A percentile compares a stretch with the other conserved stretches of the same genome.
phyloP scores from a whole-genome alignment of 805 yeast genomes.

The Sungouiozyma intestinalis region DNA sequence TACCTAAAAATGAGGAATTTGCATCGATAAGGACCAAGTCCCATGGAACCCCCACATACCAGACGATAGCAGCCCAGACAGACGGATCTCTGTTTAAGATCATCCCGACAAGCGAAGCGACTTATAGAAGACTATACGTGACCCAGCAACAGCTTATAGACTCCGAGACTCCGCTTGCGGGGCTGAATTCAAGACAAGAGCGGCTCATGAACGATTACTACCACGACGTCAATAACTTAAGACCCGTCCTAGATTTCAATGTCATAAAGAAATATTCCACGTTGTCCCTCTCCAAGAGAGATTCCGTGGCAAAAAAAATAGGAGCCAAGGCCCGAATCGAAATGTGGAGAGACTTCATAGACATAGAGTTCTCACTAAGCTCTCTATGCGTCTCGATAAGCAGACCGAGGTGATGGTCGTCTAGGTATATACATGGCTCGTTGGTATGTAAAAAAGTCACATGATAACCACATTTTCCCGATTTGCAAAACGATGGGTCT shows the following conservation, averaged over 20 bases:
- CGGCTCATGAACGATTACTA: constrained; percentile 33
- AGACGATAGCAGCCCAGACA: constrained; percentile 56
- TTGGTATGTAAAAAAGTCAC: too few relatives aligned
- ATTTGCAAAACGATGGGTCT: too few relatives aligned
- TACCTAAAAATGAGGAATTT: constrained; percentile 31
- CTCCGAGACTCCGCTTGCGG: constrained; percentile 60
- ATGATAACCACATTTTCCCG: background rate
- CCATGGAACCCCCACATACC: constrained; percentile 30
- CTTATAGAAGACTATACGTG: constrained; percentile 71
- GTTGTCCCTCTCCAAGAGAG: constrained; percentile 48
- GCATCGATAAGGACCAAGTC: constrained; percentile 12
- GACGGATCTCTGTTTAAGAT: constrained; percentile 77
- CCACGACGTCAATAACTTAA: constrained; percentile 32
- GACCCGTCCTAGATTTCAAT: constrained; percentile 58
- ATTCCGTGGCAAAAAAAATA: constrained; percentile 43
- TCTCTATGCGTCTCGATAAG: constrained; percentile 7
- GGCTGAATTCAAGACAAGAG: constrained; percentile 71
- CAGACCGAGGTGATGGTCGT: background rate
- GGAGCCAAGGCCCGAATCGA: constrained; percentile 49
- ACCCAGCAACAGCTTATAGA: constrained; percentile 82
- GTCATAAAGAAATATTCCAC: constrained; percentile 43
- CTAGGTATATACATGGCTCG: too few relatives aligned
- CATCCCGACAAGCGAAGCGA: constrained; percentile 61
- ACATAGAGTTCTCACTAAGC: constrained; percentile 37
- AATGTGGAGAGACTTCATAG: constrained; percentile 57